A percentile compares a stretch with the other conserved stretches of the same genome.
Conservation (phyloP, 192 early-diverging fungal genomes). For the Oehlia diaphana region DNA sequence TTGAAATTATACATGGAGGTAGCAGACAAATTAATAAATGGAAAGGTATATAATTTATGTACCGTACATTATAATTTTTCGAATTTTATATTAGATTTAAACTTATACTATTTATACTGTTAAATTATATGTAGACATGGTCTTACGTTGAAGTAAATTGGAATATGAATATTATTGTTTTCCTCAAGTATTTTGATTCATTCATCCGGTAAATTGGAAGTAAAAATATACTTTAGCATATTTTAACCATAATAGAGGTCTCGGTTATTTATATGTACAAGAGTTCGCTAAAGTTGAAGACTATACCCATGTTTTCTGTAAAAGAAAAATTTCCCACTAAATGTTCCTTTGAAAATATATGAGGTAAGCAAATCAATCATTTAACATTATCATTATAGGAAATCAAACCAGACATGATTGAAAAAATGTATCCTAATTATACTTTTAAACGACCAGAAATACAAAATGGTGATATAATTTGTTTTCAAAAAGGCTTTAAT, state of each 20-base stretch:
- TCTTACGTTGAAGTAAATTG: constrained; percentile 20
- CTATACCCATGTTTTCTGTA: constrained; percentile 56
- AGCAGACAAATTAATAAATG: constrained; percentile 32
- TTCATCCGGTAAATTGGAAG: not conserved
- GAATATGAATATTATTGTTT: constrained; percentile 57
- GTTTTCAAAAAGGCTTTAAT: constrained; percentile 66
- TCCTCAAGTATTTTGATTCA: constrained; percentile 81
- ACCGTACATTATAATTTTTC: not conserved
- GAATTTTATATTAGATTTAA: too few species aligned
- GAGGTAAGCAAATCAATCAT: constrained; percentile 44
- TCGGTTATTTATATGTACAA: constrained; percentile 55
- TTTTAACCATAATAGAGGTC: constrained; percentile 39
- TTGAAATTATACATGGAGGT: constrained; percentile 43
- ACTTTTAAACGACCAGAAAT: constrained; percentile 79
- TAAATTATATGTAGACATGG: not conserved
- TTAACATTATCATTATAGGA: constrained; percentile 53
- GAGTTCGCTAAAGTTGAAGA: constrained; percentile 58
- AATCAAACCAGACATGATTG: constrained; percentile 92
- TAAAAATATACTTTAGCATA: too few species aligned
- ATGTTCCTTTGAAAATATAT: constrained; percentile 62
- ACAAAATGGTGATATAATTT: constrained; percentile 93
- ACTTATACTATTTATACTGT: not conserved
- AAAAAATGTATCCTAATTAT: constrained; percentile 60
- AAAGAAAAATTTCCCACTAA: constrained; percentile 55
- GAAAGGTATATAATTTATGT: constrained; percentile 33